Conservation (phyloP, 2,329 filamentous ascomycete species). For the Alternaria sp. region DNA sequence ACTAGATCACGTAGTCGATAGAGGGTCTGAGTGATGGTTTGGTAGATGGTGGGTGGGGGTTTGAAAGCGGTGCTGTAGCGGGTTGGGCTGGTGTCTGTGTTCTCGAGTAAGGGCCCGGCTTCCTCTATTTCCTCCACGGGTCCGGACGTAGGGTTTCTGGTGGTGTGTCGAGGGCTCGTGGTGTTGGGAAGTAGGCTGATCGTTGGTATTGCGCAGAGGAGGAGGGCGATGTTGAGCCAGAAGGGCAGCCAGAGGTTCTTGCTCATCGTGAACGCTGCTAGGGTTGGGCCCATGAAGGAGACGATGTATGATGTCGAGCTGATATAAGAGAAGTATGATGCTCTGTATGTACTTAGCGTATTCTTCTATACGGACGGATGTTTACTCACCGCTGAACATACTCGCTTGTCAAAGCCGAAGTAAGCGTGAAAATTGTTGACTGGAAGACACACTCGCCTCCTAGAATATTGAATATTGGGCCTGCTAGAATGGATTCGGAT, state of each 20-base stretch:
- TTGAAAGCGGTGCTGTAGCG: conserved; percentile 35
- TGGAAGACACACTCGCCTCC: conserved; percentile 48
- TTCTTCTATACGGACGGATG: neutral
- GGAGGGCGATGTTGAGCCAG: conserved; percentile 39
- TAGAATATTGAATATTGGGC: conserved; percentile 39
- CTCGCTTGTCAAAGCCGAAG: conserved; percentile 38
- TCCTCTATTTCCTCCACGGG: conserved; percentile 18
- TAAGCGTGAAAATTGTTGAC: conserved; percentile 44
- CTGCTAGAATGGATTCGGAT: conserved; percentile 38
- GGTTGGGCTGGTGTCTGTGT: conserved; percentile 9
- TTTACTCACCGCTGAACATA: conserved; percentile 39
- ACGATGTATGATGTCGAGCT: conserved; percentile 45
- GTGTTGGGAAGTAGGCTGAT: conserved; percentile 28
- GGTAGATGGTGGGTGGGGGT: conserved; percentile 16
- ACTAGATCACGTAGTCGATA: conserved; percentile 26
- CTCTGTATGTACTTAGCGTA: conserved; percentile 21
- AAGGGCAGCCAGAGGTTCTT: conserved; percentile 46
- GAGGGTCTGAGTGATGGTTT: conserved; percentile 21
- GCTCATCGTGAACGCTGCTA: conserved; percentile 45
- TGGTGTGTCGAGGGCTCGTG: neutral
- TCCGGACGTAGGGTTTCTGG: neutral
- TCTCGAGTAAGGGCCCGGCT: conserved; percentile 29
- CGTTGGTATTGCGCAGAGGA: conserved; percentile 35
- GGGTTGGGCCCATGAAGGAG: conserved; percentile 42
- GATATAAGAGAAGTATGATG: conserved; percentile 47